Percentiles rank a stretch among this genome's conserved stretches.
These are phyloP conservation scores for Babesia ovata DNA, from an alignment of 169 alveolate species.

Conservation along the genomic window DNA sequence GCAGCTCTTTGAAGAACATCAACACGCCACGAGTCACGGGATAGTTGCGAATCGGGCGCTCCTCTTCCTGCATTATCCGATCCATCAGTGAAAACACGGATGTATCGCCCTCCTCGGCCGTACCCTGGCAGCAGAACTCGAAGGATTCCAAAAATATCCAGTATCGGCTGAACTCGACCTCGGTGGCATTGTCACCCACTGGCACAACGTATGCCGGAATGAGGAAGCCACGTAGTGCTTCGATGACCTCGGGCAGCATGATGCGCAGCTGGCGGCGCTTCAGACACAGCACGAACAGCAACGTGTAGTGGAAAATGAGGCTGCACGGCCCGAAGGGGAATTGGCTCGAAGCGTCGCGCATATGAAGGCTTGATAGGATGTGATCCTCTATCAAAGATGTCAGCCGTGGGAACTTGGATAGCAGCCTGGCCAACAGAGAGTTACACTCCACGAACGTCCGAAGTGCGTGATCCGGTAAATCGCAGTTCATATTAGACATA, in stretches of 20 bases:
- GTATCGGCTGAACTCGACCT: conserved; percentile 33
- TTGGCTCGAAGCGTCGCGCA: not conserved
- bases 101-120: conserved; percentile 14
- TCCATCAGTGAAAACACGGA: conserved; percentile 9
- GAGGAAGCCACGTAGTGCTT: conserved; percentile 31
- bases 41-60: conserved; percentile 11
- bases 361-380: not conserved
- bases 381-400: conserved; percentile 18
- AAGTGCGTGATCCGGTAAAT: conserved; percentile 23
- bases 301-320: conserved; percentile 21
- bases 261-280: conserved; percentile 24
- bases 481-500: conserved; percentile 4
- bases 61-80: conserved; percentile 40
- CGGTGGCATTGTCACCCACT: conserved; percentile 36
- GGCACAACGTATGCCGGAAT: conserved; percentile 33
- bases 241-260: conserved; percentile 31
- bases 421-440: not conserved
- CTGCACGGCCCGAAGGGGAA: conserved; percentile 35
- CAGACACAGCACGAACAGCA: conserved; percentile 22
- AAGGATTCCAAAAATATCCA: conserved; percentile 34
- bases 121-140: conserved; percentile 25
- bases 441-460: conserved; percentile 35
- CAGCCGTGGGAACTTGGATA: conserved; percentile 24
- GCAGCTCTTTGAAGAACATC: conserved; percentile 26
- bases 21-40: conserved; percentile 31